Evolutionary conservation across 1,284 basidiomycete species (phyloP).

Genomic region (Rhodotorula glutinis): DNA sequence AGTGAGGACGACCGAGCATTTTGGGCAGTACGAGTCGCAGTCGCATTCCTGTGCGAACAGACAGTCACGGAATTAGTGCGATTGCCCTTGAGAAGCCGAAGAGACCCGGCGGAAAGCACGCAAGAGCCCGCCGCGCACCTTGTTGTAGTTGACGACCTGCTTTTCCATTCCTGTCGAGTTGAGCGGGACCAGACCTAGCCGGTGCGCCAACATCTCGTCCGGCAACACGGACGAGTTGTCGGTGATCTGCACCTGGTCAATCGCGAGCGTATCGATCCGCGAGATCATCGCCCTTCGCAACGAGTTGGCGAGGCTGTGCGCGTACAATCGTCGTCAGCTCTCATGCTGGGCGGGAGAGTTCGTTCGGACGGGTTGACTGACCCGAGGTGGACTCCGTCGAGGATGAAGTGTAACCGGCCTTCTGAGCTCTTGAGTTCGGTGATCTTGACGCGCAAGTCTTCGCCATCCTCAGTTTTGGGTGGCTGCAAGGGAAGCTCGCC

Average conservation of each 20-base stretch:
- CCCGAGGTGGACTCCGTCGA: constrained; percentile 90
- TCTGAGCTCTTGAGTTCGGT: constrained; percentile 52
- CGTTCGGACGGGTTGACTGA: constrained; percentile 51
- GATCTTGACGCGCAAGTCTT: constrained; percentile 40
- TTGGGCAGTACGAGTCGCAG: constrained; percentile 71
- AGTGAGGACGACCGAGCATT: constrained; percentile 72
- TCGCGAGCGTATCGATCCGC: constrained; percentile 94
- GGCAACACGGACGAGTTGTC: constrained; percentile 90
- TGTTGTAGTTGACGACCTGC: constrained; percentile 74
- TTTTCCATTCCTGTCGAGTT: constrained; percentile 56
- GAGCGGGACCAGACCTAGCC: constrained; percentile 90
- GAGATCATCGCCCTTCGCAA: constrained; percentile 86
- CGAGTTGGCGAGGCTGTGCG: constrained; percentile 75
- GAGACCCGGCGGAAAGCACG: no score
- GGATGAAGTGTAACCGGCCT: constrained; percentile 78
- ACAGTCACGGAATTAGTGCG: constrained; percentile 19
- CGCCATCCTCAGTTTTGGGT: constrained; percentile 38
- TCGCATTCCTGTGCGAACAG: constrained; percentile 67
- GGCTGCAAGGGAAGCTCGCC: constrained; percentile 36
- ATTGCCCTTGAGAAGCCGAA: no score
- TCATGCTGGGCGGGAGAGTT: no score
- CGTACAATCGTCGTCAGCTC: background rate
- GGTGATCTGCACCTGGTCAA: constrained; percentile 92
- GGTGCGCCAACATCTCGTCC: constrained; percentile 96
- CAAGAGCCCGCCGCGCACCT: constrained; percentile 57